A percentile compares a stretch with the other conserved stretches of the same genome.
Conservation (phyloP, 2,329 filamentous ascomycete species). For the Chlorencoelia australis region DNA sequence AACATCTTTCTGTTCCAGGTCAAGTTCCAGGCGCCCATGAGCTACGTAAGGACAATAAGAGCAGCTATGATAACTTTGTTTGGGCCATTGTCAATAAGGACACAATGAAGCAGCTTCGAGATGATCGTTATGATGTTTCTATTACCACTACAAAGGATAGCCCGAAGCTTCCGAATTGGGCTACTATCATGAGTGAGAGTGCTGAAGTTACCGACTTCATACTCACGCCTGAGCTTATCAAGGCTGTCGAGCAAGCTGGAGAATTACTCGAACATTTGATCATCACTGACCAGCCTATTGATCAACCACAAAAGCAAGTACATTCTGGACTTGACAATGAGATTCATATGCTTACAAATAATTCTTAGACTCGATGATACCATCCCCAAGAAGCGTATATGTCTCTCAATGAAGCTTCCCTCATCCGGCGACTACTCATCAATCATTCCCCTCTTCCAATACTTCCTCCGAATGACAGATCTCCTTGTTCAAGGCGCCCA, state of each 20-base stretch:
- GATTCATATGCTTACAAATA: conserved; percentile 7
- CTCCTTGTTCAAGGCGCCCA: conserved; percentile 64
- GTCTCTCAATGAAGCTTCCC: conserved; percentile 62
- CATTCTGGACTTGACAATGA: neutral
- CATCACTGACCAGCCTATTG: conserved; percentile 77
- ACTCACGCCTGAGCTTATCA: conserved; percentile 77
- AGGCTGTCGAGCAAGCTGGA: conserved; percentile 68
- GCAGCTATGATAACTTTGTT: conserved; percentile 80
- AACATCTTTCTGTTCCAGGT: conserved; percentile 64
- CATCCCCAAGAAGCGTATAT: conserved; percentile 73
- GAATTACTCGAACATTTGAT: conserved; percentile 79
- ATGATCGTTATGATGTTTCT: conserved; percentile 89
- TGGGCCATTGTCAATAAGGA: conserved; percentile 95
- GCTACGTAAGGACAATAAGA: conserved; percentile 47
- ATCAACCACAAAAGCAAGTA: conserved; percentile 74
- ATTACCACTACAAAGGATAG: conserved; percentile 91
- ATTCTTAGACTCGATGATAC: conserved; percentile 67
- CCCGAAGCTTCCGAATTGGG: conserved; percentile 78
- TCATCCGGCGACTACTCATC: conserved; percentile 52
- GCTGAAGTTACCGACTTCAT: conserved; percentile 85
- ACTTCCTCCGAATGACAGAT: conserved; percentile 80
- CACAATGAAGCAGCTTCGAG: conserved; percentile 77
- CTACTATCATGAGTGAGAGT: conserved; percentile 93
- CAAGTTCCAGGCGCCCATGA: conserved; percentile 48
- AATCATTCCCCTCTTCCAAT: conserved; percentile 66